A percentile compares a stretch with the other conserved stretches of the same genome.
phyloP scores from a whole-genome alignment of 345 rosid genomes.

The Dimocarpus longan region DNA sequence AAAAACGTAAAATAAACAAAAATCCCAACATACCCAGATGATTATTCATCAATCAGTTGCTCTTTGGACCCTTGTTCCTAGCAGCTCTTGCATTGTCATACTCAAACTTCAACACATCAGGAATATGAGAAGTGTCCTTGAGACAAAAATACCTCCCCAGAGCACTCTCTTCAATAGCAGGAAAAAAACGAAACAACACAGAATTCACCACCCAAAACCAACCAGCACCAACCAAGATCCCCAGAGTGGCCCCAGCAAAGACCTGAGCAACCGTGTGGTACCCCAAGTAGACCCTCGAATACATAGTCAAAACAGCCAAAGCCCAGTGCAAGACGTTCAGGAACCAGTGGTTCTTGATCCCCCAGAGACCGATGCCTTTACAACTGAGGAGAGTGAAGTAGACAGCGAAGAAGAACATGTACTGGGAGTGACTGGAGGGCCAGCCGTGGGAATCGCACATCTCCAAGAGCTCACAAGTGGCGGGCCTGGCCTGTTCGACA shows the following conservation, averaged over 20 bases:
- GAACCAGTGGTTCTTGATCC: conserved; percentile 49
- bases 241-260: conserved; percentile 75
- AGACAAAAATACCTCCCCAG: conserved; percentile 74
- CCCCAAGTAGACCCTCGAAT: conserved; percentile 91
- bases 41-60: conserved; percentile 40
- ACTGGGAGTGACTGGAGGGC: conserved; percentile 96
- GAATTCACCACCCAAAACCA: conserved; percentile 91
- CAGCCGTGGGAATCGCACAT: conserved; percentile 98
- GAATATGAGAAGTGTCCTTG: conserved; percentile 95
- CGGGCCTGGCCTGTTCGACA: conserved; percentile 90
- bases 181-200: conserved; percentile 50
- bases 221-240: conserved; percentile 55
- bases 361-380: conserved; percentile 65
- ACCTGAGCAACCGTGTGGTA: conserved; percentile 90
- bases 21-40: conserved; percentile 31
- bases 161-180: conserved; percentile 73
- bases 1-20: background rate
- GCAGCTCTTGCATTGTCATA: conserved; percentile 92
- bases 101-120: conserved; percentile 84
- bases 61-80: conserved; percentile 54
- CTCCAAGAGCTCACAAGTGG: conserved; percentile 77
- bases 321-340: conserved; percentile 57
- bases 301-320: conserved; percentile 74
- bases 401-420: conserved; percentile 85
- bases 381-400: conserved; percentile 59